Evolutionary conservation across 257 asterid species (phyloP).

Genomic region (Lycium ferocissimum): DNA sequence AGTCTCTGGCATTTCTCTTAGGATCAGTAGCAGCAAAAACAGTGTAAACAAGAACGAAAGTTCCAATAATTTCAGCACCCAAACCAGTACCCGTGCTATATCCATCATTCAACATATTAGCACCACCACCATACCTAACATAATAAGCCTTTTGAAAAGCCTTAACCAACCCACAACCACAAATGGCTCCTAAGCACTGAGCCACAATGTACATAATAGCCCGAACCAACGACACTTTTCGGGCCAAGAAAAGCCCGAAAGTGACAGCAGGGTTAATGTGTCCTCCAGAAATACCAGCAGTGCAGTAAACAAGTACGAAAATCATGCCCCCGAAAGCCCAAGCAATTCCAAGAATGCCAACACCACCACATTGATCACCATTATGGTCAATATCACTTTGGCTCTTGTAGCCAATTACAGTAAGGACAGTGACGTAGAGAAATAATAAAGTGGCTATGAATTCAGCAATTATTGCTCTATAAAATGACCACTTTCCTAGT

Average conservation of each 20-base stretch:
- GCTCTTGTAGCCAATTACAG: slow-evolving; percentile 36
- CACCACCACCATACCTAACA: slow-evolving; percentile 51
- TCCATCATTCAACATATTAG: slow-evolving; percentile 40
- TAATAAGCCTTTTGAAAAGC: slow-evolving; percentile 48
- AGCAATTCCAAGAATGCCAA: slow-evolving; percentile 39
- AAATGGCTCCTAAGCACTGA: slow-evolving; percentile 58
- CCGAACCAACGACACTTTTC: slow-evolving; percentile 55
- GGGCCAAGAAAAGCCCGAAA: slow-evolving; percentile 53
- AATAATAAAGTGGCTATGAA: slow-evolving; percentile 38
- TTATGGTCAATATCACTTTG: background rate
- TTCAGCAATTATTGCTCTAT: slow-evolving; percentile 39
- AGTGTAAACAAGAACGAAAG: slow-evolving; percentile 58
- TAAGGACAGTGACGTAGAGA: slow-evolving; percentile 36
- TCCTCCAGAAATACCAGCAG: slow-evolving; percentile 56
- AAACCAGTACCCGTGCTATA: slow-evolving; percentile 54
- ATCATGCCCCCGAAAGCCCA: slow-evolving; percentile 45
- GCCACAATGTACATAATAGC: slow-evolving; percentile 57
- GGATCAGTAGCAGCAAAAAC: slow-evolving; percentile 64
- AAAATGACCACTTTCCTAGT: slow-evolving; percentile 35
- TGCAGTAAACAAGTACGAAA: slow-evolving; percentile 41
- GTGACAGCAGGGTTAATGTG: slow-evolving; percentile 65
- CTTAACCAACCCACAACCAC: slow-evolving; percentile 58
- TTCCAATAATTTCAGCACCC: slow-evolving; percentile 59
- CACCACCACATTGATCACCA: slow-evolving; percentile 34
- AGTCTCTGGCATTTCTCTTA: slow-evolving; percentile 62